Conservation (phyloP, 2,329 filamentous ascomycete genomes). For the Epichloe amarillans region DNA sequence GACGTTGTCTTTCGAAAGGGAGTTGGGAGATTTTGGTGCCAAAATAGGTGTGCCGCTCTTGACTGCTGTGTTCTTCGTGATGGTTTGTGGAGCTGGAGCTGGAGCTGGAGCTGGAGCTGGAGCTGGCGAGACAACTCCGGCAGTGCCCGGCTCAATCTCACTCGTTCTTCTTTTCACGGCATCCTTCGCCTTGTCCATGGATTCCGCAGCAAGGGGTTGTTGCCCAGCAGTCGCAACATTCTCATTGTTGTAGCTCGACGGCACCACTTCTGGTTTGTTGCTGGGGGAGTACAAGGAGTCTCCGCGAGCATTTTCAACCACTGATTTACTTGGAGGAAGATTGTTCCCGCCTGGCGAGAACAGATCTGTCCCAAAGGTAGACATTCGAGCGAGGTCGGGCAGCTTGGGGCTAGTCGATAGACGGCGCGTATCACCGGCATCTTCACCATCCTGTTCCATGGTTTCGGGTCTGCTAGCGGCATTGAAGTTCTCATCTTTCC, state of each 20-base stretch:
- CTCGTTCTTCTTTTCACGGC: background rate
- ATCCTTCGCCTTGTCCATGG: background rate
- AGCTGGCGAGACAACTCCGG: background rate
- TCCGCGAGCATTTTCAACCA: background rate
- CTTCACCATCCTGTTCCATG: background rate
- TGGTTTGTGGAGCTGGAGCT: background rate
- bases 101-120: background rate
- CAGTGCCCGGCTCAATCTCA: background rate
- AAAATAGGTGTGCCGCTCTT: background rate
- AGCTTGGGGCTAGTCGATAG: slow-evolving; percentile 43
- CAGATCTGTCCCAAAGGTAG: slow-evolving; percentile 45
- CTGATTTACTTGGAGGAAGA: background rate
- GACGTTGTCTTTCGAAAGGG: background rate
- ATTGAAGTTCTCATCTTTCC: background rate
- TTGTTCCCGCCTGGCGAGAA: slow-evolving; percentile 24
- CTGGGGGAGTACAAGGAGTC: background rate
- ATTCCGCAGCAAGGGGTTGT: background rate
- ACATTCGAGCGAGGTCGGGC: slow-evolving; percentile 44
- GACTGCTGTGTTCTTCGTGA: background rate
- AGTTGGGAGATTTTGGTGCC: background rate
- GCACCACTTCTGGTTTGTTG: background rate
- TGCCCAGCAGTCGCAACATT: background rate
- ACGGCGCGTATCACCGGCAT: slow-evolving; percentile 7
- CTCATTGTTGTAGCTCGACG: background rate
- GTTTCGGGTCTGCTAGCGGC: background rate